A percentile compares a stretch with the other conserved stretches of the same genome.
phyloP scores from a whole-genome alignment of 495 filamentous ascomycete species.

The Bryoglossum gracile region DNA sequence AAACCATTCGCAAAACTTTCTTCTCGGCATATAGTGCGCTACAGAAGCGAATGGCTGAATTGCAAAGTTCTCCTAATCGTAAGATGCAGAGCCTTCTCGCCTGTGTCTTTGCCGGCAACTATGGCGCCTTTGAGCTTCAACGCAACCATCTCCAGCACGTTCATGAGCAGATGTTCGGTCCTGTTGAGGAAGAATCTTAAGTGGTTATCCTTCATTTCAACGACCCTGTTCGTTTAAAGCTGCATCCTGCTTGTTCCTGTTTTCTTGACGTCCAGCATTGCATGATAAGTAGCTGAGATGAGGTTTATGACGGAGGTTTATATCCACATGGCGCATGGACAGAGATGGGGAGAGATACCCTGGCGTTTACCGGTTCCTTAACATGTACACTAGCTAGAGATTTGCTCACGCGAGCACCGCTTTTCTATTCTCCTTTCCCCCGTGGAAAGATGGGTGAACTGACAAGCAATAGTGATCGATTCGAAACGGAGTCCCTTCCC shows the following conservation, averaged over 20 bases:
- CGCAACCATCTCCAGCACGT: conserved; percentile 34
- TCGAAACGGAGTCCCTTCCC: conserved; percentile 1
- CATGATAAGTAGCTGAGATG: conserved; percentile 2
- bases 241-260: background rate
- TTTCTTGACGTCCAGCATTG: background rate
- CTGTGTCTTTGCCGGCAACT: conserved; percentile 63
- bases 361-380: conserved; percentile 11
- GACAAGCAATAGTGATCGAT: conserved; percentile 25
- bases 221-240: background rate
- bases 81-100: conserved; percentile 52
- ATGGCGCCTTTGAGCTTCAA: conserved; percentile 58
- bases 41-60: conserved; percentile 46
- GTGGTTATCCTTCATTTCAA: background rate
- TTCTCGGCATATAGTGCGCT: conserved; percentile 51
- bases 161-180: conserved; percentile 20
- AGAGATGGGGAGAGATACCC: conserved; percentile 22
- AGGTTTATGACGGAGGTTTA: conserved; percentile 7
- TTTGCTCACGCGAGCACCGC: conserved; percentile 8
- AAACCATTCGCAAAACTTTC: conserved; percentile 57
- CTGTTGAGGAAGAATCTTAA: conserved; percentile 6
- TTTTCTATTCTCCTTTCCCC: conserved; percentile 7
- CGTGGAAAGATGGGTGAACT: conserved; percentile 10
- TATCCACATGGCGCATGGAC: conserved; percentile 17
- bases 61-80: conserved; percentile 19
- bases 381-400: conserved; percentile 19